Evolutionary conservation across 208 protist species (phyloP).

Genomic region (Acanthamoeba lenticulata): DNA sequence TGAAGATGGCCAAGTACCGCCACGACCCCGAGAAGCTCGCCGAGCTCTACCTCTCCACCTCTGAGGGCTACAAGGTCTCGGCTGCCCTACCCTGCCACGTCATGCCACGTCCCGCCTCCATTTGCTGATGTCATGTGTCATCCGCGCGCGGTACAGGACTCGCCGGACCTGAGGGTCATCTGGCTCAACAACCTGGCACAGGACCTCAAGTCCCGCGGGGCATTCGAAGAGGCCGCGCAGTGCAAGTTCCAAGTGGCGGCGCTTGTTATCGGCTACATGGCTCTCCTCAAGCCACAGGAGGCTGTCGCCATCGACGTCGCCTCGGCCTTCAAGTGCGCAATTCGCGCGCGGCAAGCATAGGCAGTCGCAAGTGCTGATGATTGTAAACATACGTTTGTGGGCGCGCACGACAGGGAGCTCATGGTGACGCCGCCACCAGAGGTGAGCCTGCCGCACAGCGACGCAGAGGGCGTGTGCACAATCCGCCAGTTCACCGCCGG

Average conservation of each 20-base stretch:
- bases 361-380: too few relatives aligned
- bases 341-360: too few relatives aligned
- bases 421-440: not conserved
- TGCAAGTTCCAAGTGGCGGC: constrained; percentile 51
- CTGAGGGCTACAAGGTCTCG: not conserved
- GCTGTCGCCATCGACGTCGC: not conserved
- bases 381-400: too few relatives aligned
- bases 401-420: not conserved
- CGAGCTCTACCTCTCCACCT: constrained; percentile 18
- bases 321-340: not conserved
- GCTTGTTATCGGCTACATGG: constrained; percentile 42
- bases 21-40: constrained; percentile 42
- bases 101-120: too few relatives aligned
- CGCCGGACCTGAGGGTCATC: constrained; percentile 80
- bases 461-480: constrained; percentile 39
- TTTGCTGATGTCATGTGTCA: not conserved
- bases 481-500: constrained; percentile 24
- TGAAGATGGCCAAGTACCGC: constrained; percentile 39
- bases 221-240: constrained; percentile 39
- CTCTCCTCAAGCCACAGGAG: constrained; percentile 29
- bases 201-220: constrained; percentile 43
- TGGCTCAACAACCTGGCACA: constrained; percentile 78
- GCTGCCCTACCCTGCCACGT: too few relatives aligned
- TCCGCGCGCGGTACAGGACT: constrained; percentile 67
- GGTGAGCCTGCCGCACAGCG: not conserved